Evolutionary conservation across 2,329 filamentous ascomycete species (phyloP), one percentile per base, ranked within the genome.

Genomic region (Mycocentrospora acerina): DNA sequence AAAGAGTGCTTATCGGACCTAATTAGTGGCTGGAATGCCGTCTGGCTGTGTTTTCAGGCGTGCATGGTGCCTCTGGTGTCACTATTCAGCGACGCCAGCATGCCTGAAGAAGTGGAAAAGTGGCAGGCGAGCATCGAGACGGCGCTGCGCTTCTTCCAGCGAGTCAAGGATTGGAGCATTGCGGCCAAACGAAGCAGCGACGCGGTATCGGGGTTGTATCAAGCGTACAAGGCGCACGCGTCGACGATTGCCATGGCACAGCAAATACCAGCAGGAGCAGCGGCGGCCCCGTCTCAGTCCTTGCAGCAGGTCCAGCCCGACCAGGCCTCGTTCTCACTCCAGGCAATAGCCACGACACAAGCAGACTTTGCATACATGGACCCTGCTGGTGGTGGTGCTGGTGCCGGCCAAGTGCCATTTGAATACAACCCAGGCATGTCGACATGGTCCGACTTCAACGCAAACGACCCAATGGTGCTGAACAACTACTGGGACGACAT

Each of bases 21-120:
- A 58, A 86, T 90, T 70, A 81, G 81, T 0, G 86, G 86, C 7
- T 90, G 86, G 86, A 88, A 88, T 60, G 86, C 83, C 0, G 85
- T 87, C 2, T 90, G 86, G 85, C 85, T 89, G 66, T 77, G 88
- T 42, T 90, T 88, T 68, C 86, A 90, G 63, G 85, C 86, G 0
- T 81, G 81, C 47, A 87, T 90, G 82, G 82, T 90, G 7, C 86
- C 86, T 0, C 76, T 91, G 1, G 78, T 91, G 9, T 85, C 80
- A 15, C 73, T 90, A 10, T 88, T 89, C 62, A 85, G 80, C 73
- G 83, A 88, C 59, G 73, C 67, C 7, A 59, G 60, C 55, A 59
- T 63, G 32, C 60, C 61, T 3, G 65, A 69, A 13, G 64, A 73
- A 24, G 54, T 60, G 5, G 60, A 68, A 14, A 68, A 66, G 15